These are phyloP conservation scores for Setaria italica DNA, from an alignment of 202 grass and related monocot genomes.

Conservation along the genomic window DNA sequence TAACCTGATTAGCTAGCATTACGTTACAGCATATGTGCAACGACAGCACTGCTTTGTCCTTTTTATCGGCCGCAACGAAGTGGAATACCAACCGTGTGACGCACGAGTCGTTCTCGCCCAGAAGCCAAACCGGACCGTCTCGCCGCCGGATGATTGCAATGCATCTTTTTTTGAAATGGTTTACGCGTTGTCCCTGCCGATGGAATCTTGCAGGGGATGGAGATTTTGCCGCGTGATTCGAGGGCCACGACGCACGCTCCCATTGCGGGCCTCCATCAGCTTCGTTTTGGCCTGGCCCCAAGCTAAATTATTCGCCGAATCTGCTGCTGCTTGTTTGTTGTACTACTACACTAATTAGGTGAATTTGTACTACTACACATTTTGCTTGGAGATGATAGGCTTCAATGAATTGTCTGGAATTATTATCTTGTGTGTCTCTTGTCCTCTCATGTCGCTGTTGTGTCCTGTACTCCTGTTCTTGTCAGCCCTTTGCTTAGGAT, in stretches of 20 bases:
- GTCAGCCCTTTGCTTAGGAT: slow-evolving; percentile 52
- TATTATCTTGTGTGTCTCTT: neutral
- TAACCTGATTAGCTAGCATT: neutral
- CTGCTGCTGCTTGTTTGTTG: neutral
- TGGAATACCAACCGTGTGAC: slow-evolving; percentile 10
- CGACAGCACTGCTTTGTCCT: slow-evolving; percentile 32
- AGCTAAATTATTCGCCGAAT: neutral
- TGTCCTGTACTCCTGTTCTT: slow-evolving; percentile 22
- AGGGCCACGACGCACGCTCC: slow-evolving; percentile 33
- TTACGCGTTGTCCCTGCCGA: slow-evolving; percentile 12
- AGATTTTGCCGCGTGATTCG: slow-evolving; percentile 37
- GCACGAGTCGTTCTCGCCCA: neutral
- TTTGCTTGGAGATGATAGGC: neutral
- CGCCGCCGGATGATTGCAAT: neutral
- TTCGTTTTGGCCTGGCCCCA: neutral
- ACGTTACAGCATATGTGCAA: neutral
- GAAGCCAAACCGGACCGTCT: slow-evolving; percentile 31
- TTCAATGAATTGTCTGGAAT: neutral
- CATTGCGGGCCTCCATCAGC: slow-evolving; percentile 28
- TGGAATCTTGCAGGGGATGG: slow-evolving; percentile 34
- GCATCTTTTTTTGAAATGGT: neutral
- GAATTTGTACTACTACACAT: neutral
- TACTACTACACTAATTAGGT: neutral
- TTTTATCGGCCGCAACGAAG: slow-evolving; percentile 16
- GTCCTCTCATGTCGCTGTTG: neutral